A percentile compares a stretch with the other conserved stretches of the same genome.
Conservation (phyloP, 1,284 basidiomycete genomes). For the Rhodotorula glutinis region DNA sequence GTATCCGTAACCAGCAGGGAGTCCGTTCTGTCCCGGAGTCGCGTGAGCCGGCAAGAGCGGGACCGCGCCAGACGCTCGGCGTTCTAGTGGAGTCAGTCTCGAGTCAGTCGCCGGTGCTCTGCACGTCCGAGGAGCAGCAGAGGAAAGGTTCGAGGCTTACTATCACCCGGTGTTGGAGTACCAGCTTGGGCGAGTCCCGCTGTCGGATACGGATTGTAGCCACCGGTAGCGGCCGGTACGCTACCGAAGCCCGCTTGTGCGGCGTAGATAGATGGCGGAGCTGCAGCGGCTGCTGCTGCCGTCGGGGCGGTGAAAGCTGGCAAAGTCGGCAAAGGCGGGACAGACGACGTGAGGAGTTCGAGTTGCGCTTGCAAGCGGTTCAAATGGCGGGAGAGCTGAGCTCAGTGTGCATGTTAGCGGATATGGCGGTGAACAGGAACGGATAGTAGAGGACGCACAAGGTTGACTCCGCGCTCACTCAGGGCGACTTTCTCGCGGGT, state of each 20-base stretch:
- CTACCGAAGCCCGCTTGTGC: constrained; percentile 9
- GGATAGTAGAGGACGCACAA: constrained; percentile 36
- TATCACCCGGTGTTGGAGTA: constrained; percentile 14
- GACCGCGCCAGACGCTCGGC: constrained; percentile 22
- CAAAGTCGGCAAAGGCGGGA: constrained; percentile 32
- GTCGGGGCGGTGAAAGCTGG: constrained; percentile 34
- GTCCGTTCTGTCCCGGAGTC: not conserved
- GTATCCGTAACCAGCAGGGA: constrained; percentile 10
- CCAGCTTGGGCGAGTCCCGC: constrained; percentile 3
- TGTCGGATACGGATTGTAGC: constrained; percentile 21
- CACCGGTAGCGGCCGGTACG: not conserved
- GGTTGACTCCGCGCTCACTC: constrained; percentile 41
- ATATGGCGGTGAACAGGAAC: too few relatives aligned
- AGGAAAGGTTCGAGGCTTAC: not conserved
- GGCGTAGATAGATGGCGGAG: constrained; percentile 10
- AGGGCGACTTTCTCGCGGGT: constrained; percentile 42
- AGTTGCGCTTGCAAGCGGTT: constrained; percentile 38
- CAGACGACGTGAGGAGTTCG: constrained; percentile 38
- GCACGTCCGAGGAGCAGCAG: not conserved
- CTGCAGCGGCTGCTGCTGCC: not conserved
- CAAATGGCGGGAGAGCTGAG: constrained; percentile 36
- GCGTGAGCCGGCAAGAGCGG: constrained; percentile 30
- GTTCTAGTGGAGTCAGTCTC: constrained; percentile 7
- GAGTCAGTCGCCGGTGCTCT: not conserved
- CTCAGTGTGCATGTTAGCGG: too few relatives aligned